Conservation (phyloP, 768 basidiomycete genomes). For the Suillus spraguei region DNA sequence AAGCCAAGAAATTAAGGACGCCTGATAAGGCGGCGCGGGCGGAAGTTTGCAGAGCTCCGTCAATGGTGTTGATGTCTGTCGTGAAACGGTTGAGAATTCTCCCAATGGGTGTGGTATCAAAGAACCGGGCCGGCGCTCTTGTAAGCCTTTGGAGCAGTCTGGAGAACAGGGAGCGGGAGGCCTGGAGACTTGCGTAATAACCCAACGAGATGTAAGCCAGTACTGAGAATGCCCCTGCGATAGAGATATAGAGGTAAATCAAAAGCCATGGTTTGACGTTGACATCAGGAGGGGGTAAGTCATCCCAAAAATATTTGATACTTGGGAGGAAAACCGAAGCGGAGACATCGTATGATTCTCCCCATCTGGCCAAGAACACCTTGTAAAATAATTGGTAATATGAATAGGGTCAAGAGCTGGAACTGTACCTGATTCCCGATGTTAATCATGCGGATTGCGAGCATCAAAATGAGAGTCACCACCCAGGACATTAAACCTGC, state of each 20-base stretch:
- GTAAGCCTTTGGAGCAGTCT: constrained; percentile 56
- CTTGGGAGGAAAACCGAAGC: constrained; percentile 13
- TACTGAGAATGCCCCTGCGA: constrained; percentile 55
- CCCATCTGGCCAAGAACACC: constrained; percentile 71
- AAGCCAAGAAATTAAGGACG: constrained; percentile 60
- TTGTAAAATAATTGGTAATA: constrained; percentile 25
- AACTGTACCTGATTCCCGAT: constrained; percentile 56
- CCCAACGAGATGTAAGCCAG: constrained; percentile 61
- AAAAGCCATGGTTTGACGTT: constrained; percentile 68
- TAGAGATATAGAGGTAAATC: constrained; percentile 63
- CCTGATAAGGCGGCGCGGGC: constrained; percentile 57
- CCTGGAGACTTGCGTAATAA: constrained; percentile 69
- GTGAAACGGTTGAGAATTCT: constrained; percentile 82
- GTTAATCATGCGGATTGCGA: constrained; percentile 57
- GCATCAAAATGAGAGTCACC: constrained; percentile 51
- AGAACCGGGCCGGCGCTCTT: constrained; percentile 68
- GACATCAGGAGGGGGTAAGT: constrained; percentile 57
- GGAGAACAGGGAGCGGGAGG: constrained; percentile 61
- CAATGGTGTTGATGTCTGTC: constrained; percentile 75
- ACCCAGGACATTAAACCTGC: constrained; percentile 60
- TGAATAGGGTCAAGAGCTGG: not conserved
- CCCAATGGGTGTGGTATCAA: constrained; percentile 75
- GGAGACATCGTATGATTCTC: constrained; percentile 57
- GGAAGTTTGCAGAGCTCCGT: constrained; percentile 60
- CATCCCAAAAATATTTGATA: constrained; percentile 43